Base-by-base conservation (phyloP, 2,329 filamentous ascomycete species). In the Truncatella angustata region DNA sequence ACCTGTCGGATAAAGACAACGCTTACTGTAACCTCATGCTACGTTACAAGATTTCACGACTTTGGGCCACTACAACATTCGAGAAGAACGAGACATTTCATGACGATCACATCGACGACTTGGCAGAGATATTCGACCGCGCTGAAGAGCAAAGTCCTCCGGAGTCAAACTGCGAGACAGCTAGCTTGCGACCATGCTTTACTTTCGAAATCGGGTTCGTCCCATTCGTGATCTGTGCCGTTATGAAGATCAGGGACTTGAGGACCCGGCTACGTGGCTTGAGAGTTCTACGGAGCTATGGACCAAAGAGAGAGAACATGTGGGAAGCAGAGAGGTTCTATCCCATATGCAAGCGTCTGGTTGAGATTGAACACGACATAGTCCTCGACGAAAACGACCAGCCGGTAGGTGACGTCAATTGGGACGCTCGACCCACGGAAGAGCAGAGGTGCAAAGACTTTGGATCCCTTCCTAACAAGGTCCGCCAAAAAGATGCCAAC, bases 171-270 rank as follows among this genome's bases (percentile, higher is more conserved):
- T 11, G n/a, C 40, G 10, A 30, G 36, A 5, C 21, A 37, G 26
- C 47, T 49, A 1, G 34, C 40, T 28, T 5, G 49, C 39, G 37
- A 18, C 46, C 4, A 37, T 52, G 24, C 18, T 76, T 75, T 56
- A 69, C 62, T 21, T 74, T 75, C n/a, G 70, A 73, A 51, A 69
- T 70, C 58, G 73, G 71, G 0, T 73, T 69, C 26, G 58, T 64
- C 3, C 69, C 73, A 0, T 55, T 70, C 9, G 62, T 76, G 9
- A 70, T 67, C 45, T 73, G 70, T 35, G 57, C 72, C 5, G 58
- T 66, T 2, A 58, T 68, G 26, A 74, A 71, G 51, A 76, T 73
- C 36, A 70, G 73, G 0, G 63, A 64, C n/a, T 58, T 74, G 5
- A 43, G 50, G 1, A 65, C 70, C 0, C 64, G 73, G 0, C 32